phyloP scores from a whole-genome alignment of 2,329 filamentous ascomycete species.

The Monilinia aucupariae region DNA sequence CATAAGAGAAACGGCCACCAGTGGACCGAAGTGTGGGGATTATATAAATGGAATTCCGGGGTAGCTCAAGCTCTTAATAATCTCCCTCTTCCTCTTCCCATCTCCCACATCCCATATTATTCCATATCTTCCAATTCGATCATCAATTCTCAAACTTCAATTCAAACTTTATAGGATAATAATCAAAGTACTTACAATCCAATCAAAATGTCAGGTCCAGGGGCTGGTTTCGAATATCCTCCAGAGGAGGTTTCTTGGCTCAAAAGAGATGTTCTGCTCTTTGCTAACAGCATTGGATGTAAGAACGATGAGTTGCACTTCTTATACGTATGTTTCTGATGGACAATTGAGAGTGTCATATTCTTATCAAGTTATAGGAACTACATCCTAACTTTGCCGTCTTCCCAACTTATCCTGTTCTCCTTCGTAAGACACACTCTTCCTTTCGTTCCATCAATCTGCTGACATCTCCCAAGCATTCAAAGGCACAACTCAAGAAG shows the following conservation, averaged over 20 bases:
- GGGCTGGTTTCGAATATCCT: constrained; percentile 75
- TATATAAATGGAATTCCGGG: constrained; percentile 6
- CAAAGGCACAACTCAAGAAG: constrained; percentile 60
- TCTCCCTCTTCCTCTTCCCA: background rate
- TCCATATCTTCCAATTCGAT: background rate
- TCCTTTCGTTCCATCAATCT: background rate
- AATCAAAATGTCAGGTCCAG: constrained; percentile 36
- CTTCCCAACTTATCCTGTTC: constrained; percentile 62
- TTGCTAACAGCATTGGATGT: constrained; percentile 82
- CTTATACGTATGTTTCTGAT: constrained; percentile 62
- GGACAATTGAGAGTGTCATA: background rate
- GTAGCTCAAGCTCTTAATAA: constrained; percentile 19
- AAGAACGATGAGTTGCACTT: constrained; percentile 84
- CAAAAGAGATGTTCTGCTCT: constrained; percentile 82
- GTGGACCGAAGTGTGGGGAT: constrained; percentile 13
- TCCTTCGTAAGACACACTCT: constrained; percentile 25
- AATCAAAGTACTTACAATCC: background rate
- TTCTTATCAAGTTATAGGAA: constrained; percentile 50
- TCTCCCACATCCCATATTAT: background rate
- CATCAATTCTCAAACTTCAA: background rate
- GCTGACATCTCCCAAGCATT: constrained; percentile 44
- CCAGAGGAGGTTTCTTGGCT: constrained; percentile 72
- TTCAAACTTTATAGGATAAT: background rate
- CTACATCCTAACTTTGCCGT: constrained; percentile 79
- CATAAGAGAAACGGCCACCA: background rate